Evolutionary conservation across 805 yeast species (phyloP), one percentile per base, ranked within the genome.

Genomic region (Sugiyamaella boreocaroliniensis): DNA sequence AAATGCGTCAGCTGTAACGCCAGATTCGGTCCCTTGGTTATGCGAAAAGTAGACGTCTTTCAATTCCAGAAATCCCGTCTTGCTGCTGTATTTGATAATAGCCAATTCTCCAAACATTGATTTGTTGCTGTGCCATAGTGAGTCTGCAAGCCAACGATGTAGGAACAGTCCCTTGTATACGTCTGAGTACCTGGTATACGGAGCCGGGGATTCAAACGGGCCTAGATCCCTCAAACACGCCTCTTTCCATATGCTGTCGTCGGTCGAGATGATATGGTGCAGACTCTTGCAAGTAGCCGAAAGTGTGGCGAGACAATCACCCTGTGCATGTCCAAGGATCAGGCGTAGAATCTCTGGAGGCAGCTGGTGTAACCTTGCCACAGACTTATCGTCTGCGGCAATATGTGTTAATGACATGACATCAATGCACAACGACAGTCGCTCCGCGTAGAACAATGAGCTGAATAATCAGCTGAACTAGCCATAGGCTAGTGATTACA

Each of bases 101-200:
- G 55, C 53, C 20, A 65, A 16, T 5, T 57, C 52, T 4, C 68
- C 68, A 48, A 60, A 59, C 20, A 52, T 52, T 9, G 51, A 53
- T 11, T 52, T 56, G 45, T 61, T 61, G 26, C 68, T 67, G 42
- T 52, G 58, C 68, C 68, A 65, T 3, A 65, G 18, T 1, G 62
- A 58, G 4, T 60, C 60, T 9, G 57, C 50, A 19, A 64, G 54
- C 67, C 66, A 64, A 14, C 45, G 16, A 45, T 60, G 63, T 16
- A 40, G 49, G 40, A 55, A 54, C 29, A 64, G 52, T 11, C 44
- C 20, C 10, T 29, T 40, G 41, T 46, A 61, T 19, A 60, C 45
- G 8, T 54, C 53, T 18, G 47, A 44, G 32, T 46, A 58, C 8
- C 58, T 43, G 8, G 10, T 20, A 49, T 58, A 61, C 7, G 65